Percentiles rank a stretch among this genome's conserved stretches.
Conservation (phyloP, 768 basidiomycete species). For the Tricholoma terreum region DNA sequence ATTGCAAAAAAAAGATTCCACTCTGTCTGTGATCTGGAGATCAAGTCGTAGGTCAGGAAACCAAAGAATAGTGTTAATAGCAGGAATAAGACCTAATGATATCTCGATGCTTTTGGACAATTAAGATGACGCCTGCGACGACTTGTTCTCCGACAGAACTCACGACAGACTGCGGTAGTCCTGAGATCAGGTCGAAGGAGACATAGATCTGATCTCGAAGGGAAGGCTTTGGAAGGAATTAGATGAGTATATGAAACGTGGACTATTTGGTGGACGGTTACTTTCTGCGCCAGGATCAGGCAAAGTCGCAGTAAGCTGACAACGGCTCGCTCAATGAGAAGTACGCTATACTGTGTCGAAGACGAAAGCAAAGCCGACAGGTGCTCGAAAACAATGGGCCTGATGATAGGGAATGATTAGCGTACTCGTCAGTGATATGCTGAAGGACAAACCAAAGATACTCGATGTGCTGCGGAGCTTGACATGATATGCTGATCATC, state of each 20-base stretch:
- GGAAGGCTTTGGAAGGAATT: slow-evolving; percentile 48
- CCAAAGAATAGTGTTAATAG: neutral
- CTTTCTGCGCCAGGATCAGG: slow-evolving; percentile 75
- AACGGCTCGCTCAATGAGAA: slow-evolving; percentile 92
- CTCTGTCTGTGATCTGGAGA: slow-evolving; percentile 79
- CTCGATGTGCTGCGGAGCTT: slow-evolving; percentile 73
- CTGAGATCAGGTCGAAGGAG: slow-evolving; percentile 86
- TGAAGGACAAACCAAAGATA: slow-evolving; percentile 76
- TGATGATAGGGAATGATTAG: slow-evolving; percentile 27
- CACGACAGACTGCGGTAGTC: slow-evolving; percentile 71
- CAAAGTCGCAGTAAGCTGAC: slow-evolving; percentile 86
- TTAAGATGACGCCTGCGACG: slow-evolving; percentile 73
- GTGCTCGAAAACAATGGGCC: slow-evolving; percentile 96
- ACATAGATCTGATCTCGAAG: slow-evolving; percentile 94
- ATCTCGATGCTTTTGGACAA: slow-evolving; percentile 73
- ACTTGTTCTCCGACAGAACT: slow-evolving; percentile 90
- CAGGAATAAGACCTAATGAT: slow-evolving; percentile 56
- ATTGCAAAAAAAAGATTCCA: slow-evolving; percentile 93
- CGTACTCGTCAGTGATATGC: neutral
- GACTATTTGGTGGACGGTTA: slow-evolving; percentile 28
- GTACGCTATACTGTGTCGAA: slow-evolving; percentile 78
- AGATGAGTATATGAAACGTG: neutral
- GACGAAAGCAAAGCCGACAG: slow-evolving; percentile 75
- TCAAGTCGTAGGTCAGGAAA: neutral
- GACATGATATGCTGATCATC: slow-evolving; percentile 86